Percentiles rank a stretch among this genome's conserved stretches.
Conservation (phyloP, 78 protist genomes). For the Planoprotostelium fungivorum region DNA sequence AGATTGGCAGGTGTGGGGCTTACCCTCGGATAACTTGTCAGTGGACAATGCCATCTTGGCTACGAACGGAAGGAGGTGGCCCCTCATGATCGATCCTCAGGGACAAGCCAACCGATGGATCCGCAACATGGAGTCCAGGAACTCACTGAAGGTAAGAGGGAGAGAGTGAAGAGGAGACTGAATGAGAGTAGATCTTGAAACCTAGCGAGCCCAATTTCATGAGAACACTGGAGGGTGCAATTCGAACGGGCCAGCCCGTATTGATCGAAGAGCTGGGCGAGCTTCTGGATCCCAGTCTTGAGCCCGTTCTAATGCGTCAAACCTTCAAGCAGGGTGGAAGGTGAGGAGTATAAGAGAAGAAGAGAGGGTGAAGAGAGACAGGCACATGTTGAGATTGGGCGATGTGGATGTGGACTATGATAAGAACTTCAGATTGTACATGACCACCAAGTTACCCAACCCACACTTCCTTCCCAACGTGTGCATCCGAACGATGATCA, state of each 20-base stretch:
- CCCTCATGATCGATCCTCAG: constrained; percentile 85
- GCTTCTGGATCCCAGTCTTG: constrained; percentile 77
- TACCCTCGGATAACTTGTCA: constrained; percentile 80
- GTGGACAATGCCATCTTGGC: constrained; percentile 79
- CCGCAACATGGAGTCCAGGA: constrained; percentile 33
- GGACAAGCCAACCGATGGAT: constrained; percentile 87
- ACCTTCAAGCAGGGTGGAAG: constrained; percentile 15
- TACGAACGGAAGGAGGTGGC: constrained; percentile 71
- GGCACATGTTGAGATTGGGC: constrained; percentile 71
- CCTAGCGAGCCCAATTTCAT: constrained; percentile 50
- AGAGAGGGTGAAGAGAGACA: constrained; percentile 19
- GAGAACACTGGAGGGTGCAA: constrained; percentile 52
- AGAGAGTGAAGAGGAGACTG: background rate
- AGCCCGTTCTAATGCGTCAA: constrained; percentile 78
- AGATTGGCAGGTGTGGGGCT: constrained; percentile 68
- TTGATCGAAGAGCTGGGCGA: constrained; percentile 84
- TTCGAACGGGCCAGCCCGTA: constrained; percentile 76
- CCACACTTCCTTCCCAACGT: constrained; percentile 88
- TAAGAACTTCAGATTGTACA: constrained; percentile 67
- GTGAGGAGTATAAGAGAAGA: constrained; percentile 86
- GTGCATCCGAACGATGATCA: constrained; percentile 66
- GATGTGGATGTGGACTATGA: constrained; percentile 58
- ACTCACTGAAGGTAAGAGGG: constrained; percentile 18
- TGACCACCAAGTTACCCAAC: constrained; percentile 86
- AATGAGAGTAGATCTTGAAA: constrained; percentile 53